These are phyloP conservation scores for Helianthus annuus DNA, from an alignment of 129 eudicot genomes.

Conservation along the genomic window DNA sequence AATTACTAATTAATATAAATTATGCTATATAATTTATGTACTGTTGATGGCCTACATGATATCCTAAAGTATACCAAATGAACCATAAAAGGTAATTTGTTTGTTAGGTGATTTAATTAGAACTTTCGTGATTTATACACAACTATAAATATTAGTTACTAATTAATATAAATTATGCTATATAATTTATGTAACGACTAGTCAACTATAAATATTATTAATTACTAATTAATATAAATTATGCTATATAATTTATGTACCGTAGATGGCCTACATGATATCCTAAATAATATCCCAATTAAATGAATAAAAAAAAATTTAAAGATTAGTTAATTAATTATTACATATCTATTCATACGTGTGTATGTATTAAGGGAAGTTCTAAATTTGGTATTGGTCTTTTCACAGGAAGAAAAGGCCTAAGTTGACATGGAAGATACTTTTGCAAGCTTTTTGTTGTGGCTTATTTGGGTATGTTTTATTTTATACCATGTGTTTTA, in stretches of 20 bases:
- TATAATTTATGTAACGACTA: too few relatives aligned
- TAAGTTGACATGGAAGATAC: conserved; percentile 40
- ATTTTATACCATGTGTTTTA: background rate
- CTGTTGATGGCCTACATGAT: background rate
- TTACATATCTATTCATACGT: background rate
- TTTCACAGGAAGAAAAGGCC: conserved; percentile 51
- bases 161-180: too few relatives aligned
- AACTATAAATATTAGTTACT: background rate
- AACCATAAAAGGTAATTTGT: background rate
- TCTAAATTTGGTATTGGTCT: conserved; percentile 13
- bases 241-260: background rate
- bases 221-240: background rate
- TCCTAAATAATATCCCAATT: background rate
- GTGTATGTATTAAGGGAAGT: background rate
- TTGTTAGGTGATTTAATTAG: background rate
- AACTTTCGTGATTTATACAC: background rate
- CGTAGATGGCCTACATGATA: background rate
- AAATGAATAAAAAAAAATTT: background rate
- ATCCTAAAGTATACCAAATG: background rate
- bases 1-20: too few relatives aligned
- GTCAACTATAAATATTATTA: background rate
- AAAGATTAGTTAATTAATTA: too few relatives aligned
- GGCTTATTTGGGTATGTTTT: conserved; percentile 58
- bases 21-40: too few relatives aligned
- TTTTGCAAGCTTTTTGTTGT: conserved; percentile 48